These are phyloP conservation scores for Suillus discolor DNA, from an alignment of 768 basidiomycete genomes.

Conservation along the genomic window DNA sequence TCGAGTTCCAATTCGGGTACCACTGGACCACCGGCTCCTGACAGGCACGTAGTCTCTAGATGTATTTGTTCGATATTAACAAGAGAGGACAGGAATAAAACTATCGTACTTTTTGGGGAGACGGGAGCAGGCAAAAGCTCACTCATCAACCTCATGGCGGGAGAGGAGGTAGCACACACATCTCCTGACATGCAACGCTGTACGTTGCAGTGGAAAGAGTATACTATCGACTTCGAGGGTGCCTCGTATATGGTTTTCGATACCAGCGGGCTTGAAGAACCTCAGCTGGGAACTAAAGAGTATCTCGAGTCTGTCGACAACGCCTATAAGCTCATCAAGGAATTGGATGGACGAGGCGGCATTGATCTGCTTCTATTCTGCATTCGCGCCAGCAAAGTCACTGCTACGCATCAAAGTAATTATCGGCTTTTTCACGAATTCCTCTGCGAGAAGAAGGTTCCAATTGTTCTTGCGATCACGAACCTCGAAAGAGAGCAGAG, in stretches of 20 bases:
- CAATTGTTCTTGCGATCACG: background rate
- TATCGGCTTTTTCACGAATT: background rate
- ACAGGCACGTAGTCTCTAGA: background rate
- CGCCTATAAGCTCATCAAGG: background rate
- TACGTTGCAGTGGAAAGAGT: background rate
- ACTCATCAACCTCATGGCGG: background rate
- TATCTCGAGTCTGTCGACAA: background rate
- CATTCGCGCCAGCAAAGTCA: background rate
- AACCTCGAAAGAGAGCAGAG: background rate
- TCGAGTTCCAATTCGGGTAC: too few species aligned
- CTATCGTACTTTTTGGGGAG: background rate
- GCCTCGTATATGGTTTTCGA: background rate
- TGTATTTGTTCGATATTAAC: background rate
- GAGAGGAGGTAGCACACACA: background rate
- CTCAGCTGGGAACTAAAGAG: background rate
- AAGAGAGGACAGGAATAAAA: background rate
- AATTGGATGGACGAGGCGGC: background rate
- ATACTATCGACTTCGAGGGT: background rate
- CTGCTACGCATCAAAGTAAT: background rate
- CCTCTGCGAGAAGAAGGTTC: too few species aligned
- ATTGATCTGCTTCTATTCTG: background rate
- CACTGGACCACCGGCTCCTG: too few species aligned
- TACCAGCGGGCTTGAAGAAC: background rate
- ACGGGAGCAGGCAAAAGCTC: background rate
- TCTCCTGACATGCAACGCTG: background rate